phyloP scores from a whole-genome alignment of 1,139 yeast genomes.

The Blastobotrys aristatus region DNA sequence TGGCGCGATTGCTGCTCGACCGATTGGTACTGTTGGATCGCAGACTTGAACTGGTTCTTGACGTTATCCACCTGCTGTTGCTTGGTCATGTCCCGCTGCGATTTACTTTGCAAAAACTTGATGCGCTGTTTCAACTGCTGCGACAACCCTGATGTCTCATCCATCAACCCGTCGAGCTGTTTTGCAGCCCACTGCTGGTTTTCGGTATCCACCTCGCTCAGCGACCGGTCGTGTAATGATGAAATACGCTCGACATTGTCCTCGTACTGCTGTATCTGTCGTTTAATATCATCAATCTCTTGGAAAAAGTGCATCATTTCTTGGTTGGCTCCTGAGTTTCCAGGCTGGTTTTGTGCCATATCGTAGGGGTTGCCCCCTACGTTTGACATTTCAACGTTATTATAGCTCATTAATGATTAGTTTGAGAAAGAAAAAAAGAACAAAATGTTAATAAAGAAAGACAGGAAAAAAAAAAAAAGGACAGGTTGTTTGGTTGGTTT shows the following conservation, averaged over 20 bases:
- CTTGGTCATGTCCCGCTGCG: constrained; percentile 68
- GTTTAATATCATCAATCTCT: constrained; percentile 77
- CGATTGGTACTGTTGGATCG: constrained; percentile 81
- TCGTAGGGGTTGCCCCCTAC: constrained; percentile 21
- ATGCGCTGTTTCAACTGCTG: constrained; percentile 68
- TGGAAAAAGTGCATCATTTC: constrained; percentile 78
- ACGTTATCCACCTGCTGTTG: constrained; percentile 87
- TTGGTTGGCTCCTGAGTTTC: no score
- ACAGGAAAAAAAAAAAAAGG: not conserved
- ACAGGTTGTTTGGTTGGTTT: no score
- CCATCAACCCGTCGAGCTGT: constrained; percentile 70
- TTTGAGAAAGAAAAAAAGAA: no score
- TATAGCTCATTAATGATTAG: not conserved
- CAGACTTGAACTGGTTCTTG: constrained; percentile 76
- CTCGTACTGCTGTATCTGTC: constrained; percentile 74
- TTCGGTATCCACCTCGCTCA: constrained; percentile 75
- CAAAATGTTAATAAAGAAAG: not conserved
- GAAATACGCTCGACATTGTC: constrained; percentile 73
- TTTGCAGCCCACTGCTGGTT: constrained; percentile 67
- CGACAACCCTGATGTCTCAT: constrained; percentile 78
- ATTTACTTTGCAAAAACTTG: constrained; percentile 68
- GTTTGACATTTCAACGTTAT: constrained; percentile 22
- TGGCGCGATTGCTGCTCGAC: constrained; percentile 85
- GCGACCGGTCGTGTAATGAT: constrained; percentile 71
- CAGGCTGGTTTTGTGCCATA: constrained; percentile 4